Evolutionary conservation across 1,139 yeast species (phyloP).

Genomic region (Taphrina communis): DNA sequence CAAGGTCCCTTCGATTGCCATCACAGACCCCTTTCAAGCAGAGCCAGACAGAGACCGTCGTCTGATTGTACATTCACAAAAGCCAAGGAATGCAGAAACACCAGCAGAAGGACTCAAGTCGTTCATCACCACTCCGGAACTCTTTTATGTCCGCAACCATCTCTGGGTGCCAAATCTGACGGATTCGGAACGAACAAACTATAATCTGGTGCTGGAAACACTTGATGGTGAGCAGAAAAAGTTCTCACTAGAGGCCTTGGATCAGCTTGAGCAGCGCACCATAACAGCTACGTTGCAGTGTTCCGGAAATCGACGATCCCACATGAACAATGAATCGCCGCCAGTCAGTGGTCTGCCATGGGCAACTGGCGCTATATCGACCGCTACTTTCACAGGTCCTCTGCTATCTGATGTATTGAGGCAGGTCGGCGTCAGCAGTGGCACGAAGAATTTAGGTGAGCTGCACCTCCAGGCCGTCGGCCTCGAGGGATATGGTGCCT

Average conservation of each 20-base stretch:
- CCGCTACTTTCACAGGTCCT: constrained; percentile 10
- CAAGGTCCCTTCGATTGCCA: background rate
- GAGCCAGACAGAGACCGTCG: constrained; percentile 12
- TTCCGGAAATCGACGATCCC: constrained; percentile 6
- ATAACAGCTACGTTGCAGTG: constrained; percentile 15
- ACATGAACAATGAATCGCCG: constrained; percentile 11
- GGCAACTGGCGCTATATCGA: constrained; percentile 4
- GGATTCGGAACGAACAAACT: constrained; percentile 1
- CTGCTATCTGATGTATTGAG: background rate
- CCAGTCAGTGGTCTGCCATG: constrained; percentile 14
- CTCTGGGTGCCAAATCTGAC: constrained; percentile 12
- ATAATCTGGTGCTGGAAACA: background rate
- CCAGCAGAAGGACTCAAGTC: constrained; percentile 13
- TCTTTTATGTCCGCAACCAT: constrained; percentile 11
- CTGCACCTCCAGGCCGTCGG: constrained; percentile 2
- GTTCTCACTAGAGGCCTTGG: constrained; percentile 5
- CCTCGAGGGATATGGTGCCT: constrained; percentile 10
- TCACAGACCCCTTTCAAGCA: constrained; percentile 8
- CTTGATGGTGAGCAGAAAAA: background rate
- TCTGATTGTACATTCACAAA: constrained; percentile 13
- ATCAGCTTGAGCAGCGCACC: constrained; percentile 8
- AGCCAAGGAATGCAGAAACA: constrained; percentile 13
- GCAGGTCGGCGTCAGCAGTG: background rate
- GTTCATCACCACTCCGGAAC: constrained; percentile 11
- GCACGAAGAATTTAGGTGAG: background rate